Percentiles rank a stretch among this genome's conserved stretches.
These are phyloP conservation scores for Hagleromyces aurorensis DNA, from an alignment of 805 yeast species.

Conservation along the genomic window DNA sequence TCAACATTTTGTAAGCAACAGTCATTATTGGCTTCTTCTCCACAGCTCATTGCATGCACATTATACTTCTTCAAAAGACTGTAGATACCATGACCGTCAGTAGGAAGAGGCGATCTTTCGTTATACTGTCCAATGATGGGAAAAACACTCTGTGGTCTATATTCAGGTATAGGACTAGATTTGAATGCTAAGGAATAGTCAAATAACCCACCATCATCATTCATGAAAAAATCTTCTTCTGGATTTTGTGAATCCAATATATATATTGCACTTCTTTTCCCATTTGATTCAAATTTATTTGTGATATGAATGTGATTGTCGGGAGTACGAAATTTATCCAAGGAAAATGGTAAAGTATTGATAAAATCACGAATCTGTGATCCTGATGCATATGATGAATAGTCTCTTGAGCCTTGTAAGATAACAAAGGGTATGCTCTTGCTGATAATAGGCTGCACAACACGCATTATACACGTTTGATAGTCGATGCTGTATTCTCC, in stretches of 20 bases:
- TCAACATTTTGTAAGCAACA: slow-evolving; percentile 41
- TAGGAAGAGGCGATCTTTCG: slow-evolving; percentile 32
- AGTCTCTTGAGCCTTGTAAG: slow-evolving; percentile 55
- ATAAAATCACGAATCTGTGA: slow-evolving; percentile 39
- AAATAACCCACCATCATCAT: slow-evolving; percentile 5
- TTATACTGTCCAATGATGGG: slow-evolving; percentile 35
- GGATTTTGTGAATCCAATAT: slow-evolving; percentile 12
- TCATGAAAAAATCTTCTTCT: slow-evolving; percentile 3
- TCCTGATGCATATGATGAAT: slow-evolving; percentile 41
- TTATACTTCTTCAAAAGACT: slow-evolving; percentile 37
- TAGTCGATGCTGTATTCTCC: slow-evolving; percentile 52
- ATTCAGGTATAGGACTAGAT: slow-evolving; percentile 61
- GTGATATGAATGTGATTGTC: slow-evolving; percentile 7
- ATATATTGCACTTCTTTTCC: slow-evolving; percentile 5
- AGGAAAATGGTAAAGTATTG: slow-evolving; percentile 43
- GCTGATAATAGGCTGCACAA: slow-evolving; percentile 45
- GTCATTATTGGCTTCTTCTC: slow-evolving; percentile 65
- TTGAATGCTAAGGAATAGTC: slow-evolving; percentile 48
- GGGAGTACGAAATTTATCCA: slow-evolving; percentile 30
- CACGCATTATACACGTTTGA: slow-evolving; percentile 53
- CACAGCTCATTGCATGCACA: slow-evolving; percentile 51
- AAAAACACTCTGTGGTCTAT: slow-evolving; percentile 32
- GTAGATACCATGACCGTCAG: slow-evolving; percentile 23
- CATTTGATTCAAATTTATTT: slow-evolving; percentile 1
- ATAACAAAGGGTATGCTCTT: slow-evolving; percentile 53